phyloP scores from a whole-genome alignment of 2,329 filamentous ascomycete species.

The Cordyceps pruinosa region DNA sequence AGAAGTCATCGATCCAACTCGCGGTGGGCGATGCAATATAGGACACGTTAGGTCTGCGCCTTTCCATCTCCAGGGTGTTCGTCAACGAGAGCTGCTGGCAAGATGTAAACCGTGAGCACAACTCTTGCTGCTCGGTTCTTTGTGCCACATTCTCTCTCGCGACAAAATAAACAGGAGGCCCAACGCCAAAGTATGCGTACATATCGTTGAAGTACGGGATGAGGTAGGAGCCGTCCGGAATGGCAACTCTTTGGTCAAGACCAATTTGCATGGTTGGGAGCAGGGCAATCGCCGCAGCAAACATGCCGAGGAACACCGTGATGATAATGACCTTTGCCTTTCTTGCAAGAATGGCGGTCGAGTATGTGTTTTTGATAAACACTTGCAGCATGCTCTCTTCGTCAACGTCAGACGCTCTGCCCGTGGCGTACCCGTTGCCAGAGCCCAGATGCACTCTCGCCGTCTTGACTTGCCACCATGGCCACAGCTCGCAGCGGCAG shows the following conservation, averaged over 20 bases:
- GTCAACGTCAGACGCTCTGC: constrained; percentile 62
- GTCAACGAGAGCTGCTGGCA: constrained; percentile 78
- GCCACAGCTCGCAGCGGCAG: constrained; percentile 83
- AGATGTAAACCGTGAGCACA: constrained; percentile 86
- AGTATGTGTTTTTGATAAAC: constrained; percentile 87
- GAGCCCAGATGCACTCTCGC: constrained; percentile 60
- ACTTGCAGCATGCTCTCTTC: constrained; percentile 78
- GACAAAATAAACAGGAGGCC: constrained; percentile 94
- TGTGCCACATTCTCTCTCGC: constrained; percentile 74
- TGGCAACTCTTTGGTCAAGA: constrained; percentile 87
- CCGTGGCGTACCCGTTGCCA: constrained; percentile 47
- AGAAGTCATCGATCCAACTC: constrained; percentile 95
- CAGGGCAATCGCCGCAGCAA: constrained; percentile 77
- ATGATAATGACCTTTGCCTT: constrained; percentile 73
- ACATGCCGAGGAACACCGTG: constrained; percentile 76
- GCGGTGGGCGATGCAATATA: constrained; percentile 85
- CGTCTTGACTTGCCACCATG: constrained; percentile 74
- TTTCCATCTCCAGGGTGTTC: constrained; percentile 88
- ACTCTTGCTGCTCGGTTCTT: constrained; percentile 68
- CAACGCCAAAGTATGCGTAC: constrained; percentile 83
- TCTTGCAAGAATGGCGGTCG: constrained; percentile 70
- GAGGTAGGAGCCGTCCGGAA: constrained; percentile 88
- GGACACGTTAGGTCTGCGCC: constrained; percentile 79
- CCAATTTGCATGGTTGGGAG: constrained; percentile 81
- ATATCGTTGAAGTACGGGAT: constrained; percentile 96